Evolutionary conservation across 2,329 filamentous ascomycete genomes (phyloP).

Genomic region (Madurella fahalii): DNA sequence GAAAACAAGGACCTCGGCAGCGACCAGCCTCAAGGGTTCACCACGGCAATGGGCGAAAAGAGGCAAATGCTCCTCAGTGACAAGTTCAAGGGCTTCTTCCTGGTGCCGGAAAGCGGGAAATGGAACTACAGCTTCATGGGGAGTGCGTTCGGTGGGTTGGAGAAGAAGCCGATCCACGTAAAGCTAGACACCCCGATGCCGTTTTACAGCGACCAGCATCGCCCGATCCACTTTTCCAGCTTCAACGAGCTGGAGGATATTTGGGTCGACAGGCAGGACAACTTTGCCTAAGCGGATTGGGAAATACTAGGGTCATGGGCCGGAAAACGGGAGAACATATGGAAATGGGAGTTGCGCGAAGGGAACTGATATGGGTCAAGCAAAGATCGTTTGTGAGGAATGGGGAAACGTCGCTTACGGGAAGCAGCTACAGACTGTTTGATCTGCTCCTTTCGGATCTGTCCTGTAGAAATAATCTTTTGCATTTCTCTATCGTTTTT

Average conservation of each 20-base stretch:
- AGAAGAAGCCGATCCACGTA: slow-evolving; percentile 87
- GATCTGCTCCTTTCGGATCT: background rate
- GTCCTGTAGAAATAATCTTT: background rate
- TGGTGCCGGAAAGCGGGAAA: slow-evolving; percentile 81
- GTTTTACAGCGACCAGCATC: slow-evolving; percentile 90
- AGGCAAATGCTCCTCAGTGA: slow-evolving; percentile 90
- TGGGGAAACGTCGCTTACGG: background rate
- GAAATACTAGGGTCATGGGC: background rate
- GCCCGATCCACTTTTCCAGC: slow-evolving; percentile 92
- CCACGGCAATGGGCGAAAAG: slow-evolving; percentile 88
- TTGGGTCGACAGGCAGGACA: slow-evolving; percentile 88
- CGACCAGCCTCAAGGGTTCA: slow-evolving; percentile 92
- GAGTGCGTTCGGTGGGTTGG: slow-evolving; percentile 76
- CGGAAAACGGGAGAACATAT: background rate
- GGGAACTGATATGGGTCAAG: background rate
- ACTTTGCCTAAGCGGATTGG: slow-evolving; percentile 65
- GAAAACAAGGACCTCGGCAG: slow-evolving; percentile 92
- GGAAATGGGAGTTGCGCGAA: background rate
- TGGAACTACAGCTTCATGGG: slow-evolving; percentile 99
- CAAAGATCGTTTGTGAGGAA: background rate
- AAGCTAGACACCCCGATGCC: slow-evolving; percentile 86
- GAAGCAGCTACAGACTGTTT: background rate
- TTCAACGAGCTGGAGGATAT: slow-evolving; percentile 97
- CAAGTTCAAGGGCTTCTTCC: slow-evolving; percentile 91
- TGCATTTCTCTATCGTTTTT: background rate